Base-by-base conservation (phyloP, 352 stramenopile species). In the Globisporangium nodosum region DNA sequence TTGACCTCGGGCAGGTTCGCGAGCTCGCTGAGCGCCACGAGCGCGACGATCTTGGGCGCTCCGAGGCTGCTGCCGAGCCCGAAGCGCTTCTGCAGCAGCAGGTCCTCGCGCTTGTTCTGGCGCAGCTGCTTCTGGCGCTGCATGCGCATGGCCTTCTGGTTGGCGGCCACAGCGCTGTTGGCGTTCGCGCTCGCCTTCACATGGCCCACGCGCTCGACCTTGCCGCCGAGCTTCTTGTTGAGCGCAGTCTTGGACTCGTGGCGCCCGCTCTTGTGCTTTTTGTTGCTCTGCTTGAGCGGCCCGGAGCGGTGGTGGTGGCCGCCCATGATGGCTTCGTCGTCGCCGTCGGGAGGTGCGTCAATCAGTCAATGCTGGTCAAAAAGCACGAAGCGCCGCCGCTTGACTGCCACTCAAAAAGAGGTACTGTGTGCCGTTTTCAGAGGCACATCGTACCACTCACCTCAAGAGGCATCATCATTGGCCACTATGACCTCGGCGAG, bases 281-380 rank as follows among this genome's bases (percentile, higher is more conserved):
- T 95, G 75, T 97, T 97, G 45, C 75, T 78, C 74, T 97, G 89
- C 73, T 96, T 96, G 27, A 97, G 78, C 69, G 85, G 78, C 49
- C 87, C 87, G 43, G 86, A 85, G 52, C 89, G 87, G 56, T 97
- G 89, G 74, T 92, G 85, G 56, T 92, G 81, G 61, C 73, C 77
- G 69, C 70, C 66, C 80, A 89, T 92, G 54, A 31, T 45, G 31
- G 31, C 31, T 35, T 35, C 21, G 16, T 49, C 5, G 9, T 49
- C 42, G 30, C n/a, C 16, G n/a, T 33, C 5, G 31, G 24, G 24
- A 27, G 24, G 24, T 27, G 24, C 31, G 31, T 35, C 31, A 35
- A 35, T 35, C 31, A n/a, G 13, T 12, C 49, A 11, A 42, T 53
- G 49, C 49, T 5, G 40, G 49, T 53, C 49, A 53, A 53, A 20